Evolutionary conservation across 495 filamentous ascomycete species (phyloP), one percentile per base, ranked within the genome.

Genomic region (Penicillium atrosanguineum): DNA sequence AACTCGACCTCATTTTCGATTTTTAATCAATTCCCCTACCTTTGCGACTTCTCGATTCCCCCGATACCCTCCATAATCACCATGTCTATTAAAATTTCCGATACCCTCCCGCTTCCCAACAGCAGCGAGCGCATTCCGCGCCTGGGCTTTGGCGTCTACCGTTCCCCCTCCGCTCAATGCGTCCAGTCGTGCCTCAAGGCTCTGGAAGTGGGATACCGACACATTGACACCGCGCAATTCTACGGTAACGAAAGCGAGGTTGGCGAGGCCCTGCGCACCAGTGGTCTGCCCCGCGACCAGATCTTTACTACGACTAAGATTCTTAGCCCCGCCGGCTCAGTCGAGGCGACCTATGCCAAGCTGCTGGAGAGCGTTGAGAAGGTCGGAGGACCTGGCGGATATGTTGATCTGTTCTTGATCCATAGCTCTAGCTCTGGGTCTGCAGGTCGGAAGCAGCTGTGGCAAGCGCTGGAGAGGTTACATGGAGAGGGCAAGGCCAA

Each of bases 71-170:
- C 20, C 16, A 12, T 21, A 21, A 28, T 21, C 46, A 52, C 6
- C 19, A 59, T 59, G 56, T 76, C 76, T 18, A 71, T 79, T 54
- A 60, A 73, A 44, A 69, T 87, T 47, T 72, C 71, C 15, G 79
- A 82, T 56, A 63, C 65, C 25, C 61, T 84, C 36, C 67, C 81
- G 48, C 83, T 89, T 44, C 77, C 76, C 28, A 80, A 81, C 51
- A 80, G 77, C 52, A 41, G 56, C 19, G 64, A 74, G 49, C 72
- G 71, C 44, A 86, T 88, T 41, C 88, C 86, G 25, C 75, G 72
- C 45, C 78, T 91, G n/a, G 87, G 88, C 14, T 90, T 91, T 60
- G 87, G 87, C 38, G 85, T 90, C 60, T 90, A 85, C 67, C 79
- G 78, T 45, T 83, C 81, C 11, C 73, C 73, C 9, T 45, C 66